Conservation (phyloP, 2,329 filamentous ascomycete genomes). For the Ascochyta fabae region DNA sequence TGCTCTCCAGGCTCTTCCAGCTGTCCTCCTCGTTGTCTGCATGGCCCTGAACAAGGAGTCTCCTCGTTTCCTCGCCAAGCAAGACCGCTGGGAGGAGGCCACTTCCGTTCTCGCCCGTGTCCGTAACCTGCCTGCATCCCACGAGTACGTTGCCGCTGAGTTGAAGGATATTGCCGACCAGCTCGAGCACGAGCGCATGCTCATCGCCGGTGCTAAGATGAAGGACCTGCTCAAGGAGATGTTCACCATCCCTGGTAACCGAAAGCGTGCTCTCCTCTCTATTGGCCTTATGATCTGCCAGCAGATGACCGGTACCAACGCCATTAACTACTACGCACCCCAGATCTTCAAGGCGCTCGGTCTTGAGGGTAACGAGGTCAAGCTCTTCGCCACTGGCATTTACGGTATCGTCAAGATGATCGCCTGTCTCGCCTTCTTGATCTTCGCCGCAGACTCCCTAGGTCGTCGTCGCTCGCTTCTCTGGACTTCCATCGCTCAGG, state of each 20-base stretch:
- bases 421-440: conserved; percentile 68
- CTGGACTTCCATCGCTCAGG: conserved; percentile 70
- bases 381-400: conserved; percentile 75
- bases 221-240: conserved; percentile 50
- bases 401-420: conserved; percentile 75
- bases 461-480: conserved; percentile 68
- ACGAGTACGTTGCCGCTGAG: conserved; percentile 48
- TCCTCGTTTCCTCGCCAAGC: conserved; percentile 71
- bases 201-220: conserved; percentile 59
- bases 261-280: conserved; percentile 69
- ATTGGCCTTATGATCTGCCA: conserved; percentile 72
- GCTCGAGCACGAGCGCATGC: conserved; percentile 61
- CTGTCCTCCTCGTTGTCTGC: conserved; percentile 63
- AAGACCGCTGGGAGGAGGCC: conserved; percentile 72
- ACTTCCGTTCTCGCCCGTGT: conserved; percentile 62
- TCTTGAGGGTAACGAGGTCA: conserved; percentile 61
- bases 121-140: conserved; percentile 56
- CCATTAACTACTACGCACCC: conserved; percentile 69
- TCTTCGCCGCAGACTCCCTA: conserved; percentile 72
- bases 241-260: conserved; percentile 58
- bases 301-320: conserved; percentile 69
- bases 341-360: conserved; percentile 72
- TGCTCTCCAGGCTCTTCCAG: conserved; percentile 69
- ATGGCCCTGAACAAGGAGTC: conserved; percentile 71
- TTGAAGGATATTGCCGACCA: conserved; percentile 48